These are phyloP conservation scores for Colletotrichum chlorophyti DNA, from an alignment of 2,329 filamentous ascomycete species.

Conservation along the genomic window DNA sequence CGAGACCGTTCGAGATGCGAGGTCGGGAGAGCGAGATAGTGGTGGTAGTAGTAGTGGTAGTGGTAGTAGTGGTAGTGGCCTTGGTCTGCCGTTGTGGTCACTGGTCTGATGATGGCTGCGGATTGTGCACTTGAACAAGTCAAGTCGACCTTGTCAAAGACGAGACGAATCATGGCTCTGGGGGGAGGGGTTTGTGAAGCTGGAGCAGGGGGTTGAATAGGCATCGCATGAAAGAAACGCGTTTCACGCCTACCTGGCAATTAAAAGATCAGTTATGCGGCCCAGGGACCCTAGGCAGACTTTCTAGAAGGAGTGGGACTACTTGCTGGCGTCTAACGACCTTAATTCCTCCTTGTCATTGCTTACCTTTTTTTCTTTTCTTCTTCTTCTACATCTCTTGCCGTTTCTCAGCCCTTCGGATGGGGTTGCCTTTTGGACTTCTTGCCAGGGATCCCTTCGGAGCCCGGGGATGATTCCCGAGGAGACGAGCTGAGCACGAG, in stretches of 20 bases:
- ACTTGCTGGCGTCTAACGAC: slow-evolving; percentile 40
- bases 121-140: too few species aligned
- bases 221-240: slow-evolving; percentile 52
- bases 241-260: slow-evolving; percentile 54
- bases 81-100: too few species aligned
- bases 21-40: too few species aligned
- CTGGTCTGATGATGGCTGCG: too few species aligned
- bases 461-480: neutral
- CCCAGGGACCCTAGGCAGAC: slow-evolving; percentile 34
- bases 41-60: neutral
- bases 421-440: neutral
- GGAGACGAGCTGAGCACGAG: neutral
- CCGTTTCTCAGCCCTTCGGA: too few species aligned
- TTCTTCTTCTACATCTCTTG: too few species aligned
- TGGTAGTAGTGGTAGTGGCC: slow-evolving; percentile 1
- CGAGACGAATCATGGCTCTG: slow-evolving; percentile 17
- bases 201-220: slow-evolving; percentile 33
- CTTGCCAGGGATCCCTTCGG: neutral
- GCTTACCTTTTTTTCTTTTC: too few species aligned
- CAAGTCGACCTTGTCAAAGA: slow-evolving; percentile 22
- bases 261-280: slow-evolving; percentile 56
- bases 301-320: slow-evolving; percentile 45
- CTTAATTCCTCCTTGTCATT: slow-evolving; percentile 21
- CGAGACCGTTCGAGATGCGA: too few species aligned
- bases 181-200: slow-evolving; percentile 15